Evolutionary conservation across 75 land plant species (phyloP), one percentile per base, ranked within the genome.

Genomic region (Sequoia sempervirens): DNA sequence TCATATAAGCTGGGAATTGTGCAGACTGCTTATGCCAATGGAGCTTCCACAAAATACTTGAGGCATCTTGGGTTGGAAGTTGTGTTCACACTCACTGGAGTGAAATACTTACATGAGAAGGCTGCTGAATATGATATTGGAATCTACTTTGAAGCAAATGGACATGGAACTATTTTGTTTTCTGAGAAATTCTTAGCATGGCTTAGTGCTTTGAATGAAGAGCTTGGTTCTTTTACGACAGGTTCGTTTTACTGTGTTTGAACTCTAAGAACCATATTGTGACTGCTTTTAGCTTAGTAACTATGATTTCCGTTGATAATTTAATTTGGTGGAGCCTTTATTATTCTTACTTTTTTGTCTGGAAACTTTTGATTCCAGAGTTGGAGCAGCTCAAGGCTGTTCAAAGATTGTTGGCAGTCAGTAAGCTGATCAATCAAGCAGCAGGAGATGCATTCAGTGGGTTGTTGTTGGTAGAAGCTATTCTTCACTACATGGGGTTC

Each of bases 11-110:
- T 96, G 84, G 99, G 96, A 45, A 89, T 92, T 79, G 96, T 97
- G 52, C 99, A 97, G 87, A 97, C 99, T 83, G 99, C 99, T 38
- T 97, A 97, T 88, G 99, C 99, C 18, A 97, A 97, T 91, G 99
- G 99, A 30, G 96, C 99, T 83, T 94, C 99, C 52, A 96, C 98
- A 15, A 88, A 88, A 56, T 97, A 92, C 82, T 85, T 97, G 37
- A 90, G 90, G 80, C 79, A 92, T 41, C 87, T 93, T 50, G 98
- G 94, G 37, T 82, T 97, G 34, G 93, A 97, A 79, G 98, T 92
- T 85, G 89, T 85, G 6, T 75, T 96, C 66, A 93, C 99, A 82
- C 90, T 93, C 58, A 97, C 99, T 66, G 99, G 99, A 74, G 99
- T 97, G 46, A 97, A 97, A 74, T 90, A 94, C 80, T 86, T 97